Evolutionary conservation across 371 early-diverging fungal species (phyloP).

Genomic region (Lichtheimia ramosa): DNA sequence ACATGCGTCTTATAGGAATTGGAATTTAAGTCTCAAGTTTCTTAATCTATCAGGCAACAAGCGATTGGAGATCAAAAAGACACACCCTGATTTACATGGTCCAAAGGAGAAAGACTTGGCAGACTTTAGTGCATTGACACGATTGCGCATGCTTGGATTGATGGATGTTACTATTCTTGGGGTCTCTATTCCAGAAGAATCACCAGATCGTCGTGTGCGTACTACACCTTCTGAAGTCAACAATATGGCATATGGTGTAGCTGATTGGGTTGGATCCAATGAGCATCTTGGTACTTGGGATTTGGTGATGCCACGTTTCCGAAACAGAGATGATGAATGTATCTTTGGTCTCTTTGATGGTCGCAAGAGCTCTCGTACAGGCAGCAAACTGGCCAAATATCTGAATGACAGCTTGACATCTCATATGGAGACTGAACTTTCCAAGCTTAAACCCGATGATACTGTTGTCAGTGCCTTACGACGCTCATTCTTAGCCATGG

Average conservation of each 20-base stretch:
- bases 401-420: conserved; percentile 71
- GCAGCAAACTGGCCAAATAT: conserved; percentile 64
- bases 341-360: conserved; percentile 89
- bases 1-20: conserved; percentile 58
- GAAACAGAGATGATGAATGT: conserved; percentile 79
- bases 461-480: conserved; percentile 63
- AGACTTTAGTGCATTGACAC: conserved; percentile 74
- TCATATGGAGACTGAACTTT: conserved; percentile 73
- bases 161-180: conserved; percentile 86
- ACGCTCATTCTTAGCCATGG: conserved; percentile 74
- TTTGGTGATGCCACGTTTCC: conserved; percentile 76
- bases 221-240: conserved; percentile 81
- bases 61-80: conserved; percentile 80
- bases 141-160: conserved; percentile 79
- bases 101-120: conserved; percentile 61
- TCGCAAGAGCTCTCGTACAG: conserved; percentile 54
- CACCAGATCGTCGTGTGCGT: conserved; percentile 76
- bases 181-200: conserved; percentile 81
- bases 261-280: conserved; percentile 76
- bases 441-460: conserved; percentile 54
- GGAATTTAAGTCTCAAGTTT: conserved; percentile 86
- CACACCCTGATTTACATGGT: conserved; percentile 42
- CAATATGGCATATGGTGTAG: conserved; percentile 84
- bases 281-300: conserved; percentile 75
- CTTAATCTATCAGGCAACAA: conserved; percentile 92